Conservation (phyloP, 176 grass and related monocot genomes). For the Lolium rigidum region DNA sequence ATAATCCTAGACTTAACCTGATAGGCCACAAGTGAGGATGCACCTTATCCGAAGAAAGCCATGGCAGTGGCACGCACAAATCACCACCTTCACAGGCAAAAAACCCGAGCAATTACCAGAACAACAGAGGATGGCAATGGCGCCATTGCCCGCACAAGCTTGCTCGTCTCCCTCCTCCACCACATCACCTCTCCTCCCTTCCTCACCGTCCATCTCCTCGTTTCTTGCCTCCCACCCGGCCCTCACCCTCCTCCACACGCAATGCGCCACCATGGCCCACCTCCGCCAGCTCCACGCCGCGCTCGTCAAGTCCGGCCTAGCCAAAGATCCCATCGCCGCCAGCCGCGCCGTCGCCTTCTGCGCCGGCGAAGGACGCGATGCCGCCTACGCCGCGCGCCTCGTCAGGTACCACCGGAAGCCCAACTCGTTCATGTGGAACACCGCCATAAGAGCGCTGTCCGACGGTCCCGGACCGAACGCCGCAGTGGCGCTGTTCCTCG, state of each 20-base stretch:
- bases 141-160: slow-evolving; percentile 16
- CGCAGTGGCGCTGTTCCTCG: slow-evolving; percentile 55
- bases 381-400: slow-evolving; percentile 53
- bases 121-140: slow-evolving; percentile 39
- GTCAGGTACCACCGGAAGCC: slow-evolving; percentile 56
- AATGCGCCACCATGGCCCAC: slow-evolving; percentile 62
- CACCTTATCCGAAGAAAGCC: slow-evolving; percentile 32
- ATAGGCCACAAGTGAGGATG: background rate
- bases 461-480: slow-evolving; percentile 48
- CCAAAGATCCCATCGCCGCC: slow-evolving; percentile 63
- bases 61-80: background rate
- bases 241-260: slow-evolving; percentile 67
- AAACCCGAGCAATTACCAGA: background rate
- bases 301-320: slow-evolving; percentile 68
- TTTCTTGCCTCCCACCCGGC: slow-evolving; percentile 60
- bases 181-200: slow-evolving; percentile 36
- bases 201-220: slow-evolving; percentile 53
- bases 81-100: background rate
- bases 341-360: slow-evolving; percentile 70
- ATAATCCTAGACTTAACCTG: background rate
- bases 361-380: slow-evolving; percentile 45
- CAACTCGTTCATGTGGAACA: slow-evolving; percentile 86
- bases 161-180: background rate
- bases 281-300: slow-evolving; percentile 75
- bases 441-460: slow-evolving; percentile 65